These are phyloP conservation scores for Sphaerostilbella broomeana DNA, from an alignment of 2,329 filamentous ascomycete species.

Conservation along the genomic window DNA sequence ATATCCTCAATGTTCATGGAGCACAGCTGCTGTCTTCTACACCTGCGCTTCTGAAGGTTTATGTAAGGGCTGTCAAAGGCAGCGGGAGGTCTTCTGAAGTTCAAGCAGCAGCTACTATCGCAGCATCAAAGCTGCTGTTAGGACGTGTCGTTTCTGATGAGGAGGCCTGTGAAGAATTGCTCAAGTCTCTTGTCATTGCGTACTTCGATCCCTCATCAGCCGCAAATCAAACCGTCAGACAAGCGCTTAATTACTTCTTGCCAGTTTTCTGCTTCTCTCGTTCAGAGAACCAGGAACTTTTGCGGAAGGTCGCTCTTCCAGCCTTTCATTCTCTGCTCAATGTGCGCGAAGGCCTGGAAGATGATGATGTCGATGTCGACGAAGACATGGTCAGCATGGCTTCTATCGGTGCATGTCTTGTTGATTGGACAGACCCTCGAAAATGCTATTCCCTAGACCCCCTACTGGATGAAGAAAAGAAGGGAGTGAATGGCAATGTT, in stretches of 20 bases:
- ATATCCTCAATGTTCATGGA: constrained; percentile 86
- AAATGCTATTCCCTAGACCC: constrained; percentile 57
- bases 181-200: constrained; percentile 74
- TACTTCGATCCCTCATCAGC: constrained; percentile 86
- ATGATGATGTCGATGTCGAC: constrained; percentile 66
- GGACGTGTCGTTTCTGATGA: constrained; percentile 68
- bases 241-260: constrained; percentile 87
- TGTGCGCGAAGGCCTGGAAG: constrained; percentile 64
- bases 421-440: constrained; percentile 92
- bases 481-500: constrained; percentile 65
- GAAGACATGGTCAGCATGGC: constrained; percentile 74
- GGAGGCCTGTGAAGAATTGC: constrained; percentile 62
- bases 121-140: constrained; percentile 80
- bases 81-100: constrained; percentile 64
- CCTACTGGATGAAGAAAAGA: constrained; percentile 51
- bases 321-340: constrained; percentile 70
- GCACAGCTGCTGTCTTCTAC: constrained; percentile 64
- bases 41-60: constrained; percentile 73
- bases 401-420: constrained; percentile 72
- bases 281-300: constrained; percentile 72
- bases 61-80: constrained; percentile 71
- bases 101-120: constrained; percentile 72
- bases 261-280: constrained; percentile 90
- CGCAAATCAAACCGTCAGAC: constrained; percentile 73
- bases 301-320: constrained; percentile 67